Conservation (phyloP, 176 grass and related monocot species). For the Oryza officinalis region DNA sequence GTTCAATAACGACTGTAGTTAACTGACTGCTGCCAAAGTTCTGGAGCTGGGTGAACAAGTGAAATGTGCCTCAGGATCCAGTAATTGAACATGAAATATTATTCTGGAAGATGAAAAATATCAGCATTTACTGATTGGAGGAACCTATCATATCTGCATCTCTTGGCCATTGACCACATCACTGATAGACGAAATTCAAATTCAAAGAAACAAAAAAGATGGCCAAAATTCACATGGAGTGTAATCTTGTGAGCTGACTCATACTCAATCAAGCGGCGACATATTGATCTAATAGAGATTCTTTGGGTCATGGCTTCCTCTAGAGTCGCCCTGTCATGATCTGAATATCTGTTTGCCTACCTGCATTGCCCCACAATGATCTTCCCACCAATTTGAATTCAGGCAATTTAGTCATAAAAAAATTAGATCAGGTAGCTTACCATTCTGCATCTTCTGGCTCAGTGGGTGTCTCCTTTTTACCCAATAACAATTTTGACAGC, state of each 20-base stretch:
- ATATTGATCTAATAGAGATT: conserved; percentile 45
- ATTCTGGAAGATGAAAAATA: background rate
- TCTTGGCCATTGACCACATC: background rate
- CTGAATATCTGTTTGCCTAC: conserved; percentile 47
- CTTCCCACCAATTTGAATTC: conserved; percentile 21
- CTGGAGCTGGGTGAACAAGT: too few species aligned
- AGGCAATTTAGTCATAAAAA: background rate
- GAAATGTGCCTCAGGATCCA: background rate
- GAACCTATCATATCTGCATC: background rate
- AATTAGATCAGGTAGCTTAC: background rate
- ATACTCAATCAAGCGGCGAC: conserved; percentile 28
- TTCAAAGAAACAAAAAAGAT: background rate
- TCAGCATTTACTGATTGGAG: background rate
- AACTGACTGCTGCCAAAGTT: too few species aligned
- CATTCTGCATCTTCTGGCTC: conserved; percentile 25
- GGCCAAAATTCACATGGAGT: background rate
- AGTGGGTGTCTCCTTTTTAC: conserved; percentile 34
- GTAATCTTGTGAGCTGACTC: background rate
- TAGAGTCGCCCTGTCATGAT: conserved; percentile 38
- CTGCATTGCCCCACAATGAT: conserved; percentile 49
- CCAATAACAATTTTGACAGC: conserved; percentile 15
- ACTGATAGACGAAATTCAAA: conserved; percentile 2
- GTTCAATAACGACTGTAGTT: background rate
- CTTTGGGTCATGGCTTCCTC: conserved; percentile 20
- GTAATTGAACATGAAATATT: background rate